These are phyloP conservation scores for Phytophthora multivora DNA, from an alignment of 352 stramenopile genomes.

Conservation along the genomic window DNA sequence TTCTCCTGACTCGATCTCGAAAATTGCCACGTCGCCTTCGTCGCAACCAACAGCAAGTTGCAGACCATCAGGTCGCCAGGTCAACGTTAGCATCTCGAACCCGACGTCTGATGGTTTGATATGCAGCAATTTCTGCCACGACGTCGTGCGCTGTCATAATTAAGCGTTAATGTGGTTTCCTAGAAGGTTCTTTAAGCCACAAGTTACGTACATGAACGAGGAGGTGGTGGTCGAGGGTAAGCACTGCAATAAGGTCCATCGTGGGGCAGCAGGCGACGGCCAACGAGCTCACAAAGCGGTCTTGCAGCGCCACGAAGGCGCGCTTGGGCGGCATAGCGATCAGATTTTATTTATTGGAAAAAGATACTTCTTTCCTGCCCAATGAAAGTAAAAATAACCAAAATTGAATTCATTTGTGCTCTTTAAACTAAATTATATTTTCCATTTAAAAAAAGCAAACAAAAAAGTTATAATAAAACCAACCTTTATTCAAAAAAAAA, in stretches of 20 bases:
- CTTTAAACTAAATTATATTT: too few species aligned
- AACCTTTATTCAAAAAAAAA: too few species aligned
- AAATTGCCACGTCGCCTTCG: constrained; percentile 71
- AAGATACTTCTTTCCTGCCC: too few species aligned
- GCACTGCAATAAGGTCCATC: constrained; percentile 79
- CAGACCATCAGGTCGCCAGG: constrained; percentile 70
- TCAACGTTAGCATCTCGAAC: constrained; percentile 58
- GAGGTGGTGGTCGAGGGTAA: constrained; percentile 72
- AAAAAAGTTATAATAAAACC: too few species aligned
- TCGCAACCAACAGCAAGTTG: constrained; percentile 71
- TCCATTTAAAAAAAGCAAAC: too few species aligned
- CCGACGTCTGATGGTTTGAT: constrained; percentile 64
- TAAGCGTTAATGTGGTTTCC: not conserved
- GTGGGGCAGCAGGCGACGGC: constrained; percentile 65
- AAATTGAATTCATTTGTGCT: too few species aligned
- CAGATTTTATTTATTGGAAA: not conserved
- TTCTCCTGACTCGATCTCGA: constrained; percentile 63
- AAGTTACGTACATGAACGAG: constrained; percentile 66
- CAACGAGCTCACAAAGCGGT: constrained; percentile 64
- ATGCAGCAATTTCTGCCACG: constrained; percentile 78
- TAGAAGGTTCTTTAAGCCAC: not conserved
- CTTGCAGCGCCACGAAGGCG: constrained; percentile 72
- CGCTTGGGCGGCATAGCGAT: constrained; percentile 29
- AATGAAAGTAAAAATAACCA: too few species aligned
- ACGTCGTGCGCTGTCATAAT: constrained; percentile 60